Evolutionary conservation across 2,329 filamentous ascomycete species (phyloP).

Genomic region (Didymella glomerata): DNA sequence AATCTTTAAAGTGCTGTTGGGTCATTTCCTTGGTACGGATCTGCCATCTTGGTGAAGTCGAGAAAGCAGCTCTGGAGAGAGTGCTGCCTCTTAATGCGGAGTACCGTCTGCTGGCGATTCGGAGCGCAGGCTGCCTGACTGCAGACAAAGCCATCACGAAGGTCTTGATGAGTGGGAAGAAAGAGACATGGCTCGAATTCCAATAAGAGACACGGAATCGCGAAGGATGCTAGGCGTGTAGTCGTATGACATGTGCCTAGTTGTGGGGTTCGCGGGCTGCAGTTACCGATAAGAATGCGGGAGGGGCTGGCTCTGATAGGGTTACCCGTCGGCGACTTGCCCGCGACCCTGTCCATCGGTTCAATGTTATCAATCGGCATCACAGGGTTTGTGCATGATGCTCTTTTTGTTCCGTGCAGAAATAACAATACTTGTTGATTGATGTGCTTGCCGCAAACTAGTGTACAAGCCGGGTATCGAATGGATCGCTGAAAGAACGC

Average conservation of each 20-base stretch:
- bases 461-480: conserved; percentile 19
- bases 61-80: conserved; percentile 35
- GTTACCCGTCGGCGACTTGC: conserved; percentile 19
- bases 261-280: conserved; percentile 27
- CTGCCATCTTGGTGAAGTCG: conserved; percentile 42
- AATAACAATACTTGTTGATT: conserved; percentile 1
- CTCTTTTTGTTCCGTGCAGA: neutral
- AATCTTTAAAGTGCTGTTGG: conserved; percentile 59
- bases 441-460: conserved; percentile 10
- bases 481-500: conserved; percentile 19
- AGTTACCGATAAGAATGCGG: conserved; percentile 32
- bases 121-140: conserved; percentile 25
- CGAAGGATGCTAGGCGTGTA: conserved; percentile 20
- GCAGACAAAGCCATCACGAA: conserved; percentile 28
- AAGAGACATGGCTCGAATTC: conserved; percentile 18
- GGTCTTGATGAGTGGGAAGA: conserved; percentile 6
- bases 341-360: conserved; percentile 9
- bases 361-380: neutral
- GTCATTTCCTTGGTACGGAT: conserved; percentile 59
- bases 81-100: conserved; percentile 25
- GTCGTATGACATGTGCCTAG: conserved; percentile 31
- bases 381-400: neutral
- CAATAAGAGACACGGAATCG: conserved; percentile 25
- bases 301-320: conserved; percentile 15
- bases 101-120: conserved; percentile 34